These are phyloP conservation scores for Torulaspora gathmanii DNA, from an alignment of 805 yeast species.

Conservation along the genomic window DNA sequence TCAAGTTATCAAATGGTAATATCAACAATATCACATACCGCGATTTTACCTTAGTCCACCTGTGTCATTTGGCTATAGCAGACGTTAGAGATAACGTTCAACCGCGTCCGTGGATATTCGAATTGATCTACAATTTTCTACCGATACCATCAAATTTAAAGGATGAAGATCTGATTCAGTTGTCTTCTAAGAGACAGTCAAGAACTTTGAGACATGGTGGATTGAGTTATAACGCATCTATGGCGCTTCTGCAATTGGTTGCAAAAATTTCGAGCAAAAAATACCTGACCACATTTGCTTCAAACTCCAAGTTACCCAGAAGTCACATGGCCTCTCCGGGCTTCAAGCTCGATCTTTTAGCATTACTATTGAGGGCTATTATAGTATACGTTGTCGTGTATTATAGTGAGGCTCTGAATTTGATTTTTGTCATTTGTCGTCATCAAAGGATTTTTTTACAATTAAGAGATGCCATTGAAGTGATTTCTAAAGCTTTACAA, in stretches of 20 bases:
- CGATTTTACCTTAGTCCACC: slow-evolving; percentile 56
- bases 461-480: slow-evolving; percentile 22
- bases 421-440: slow-evolving; percentile 46
- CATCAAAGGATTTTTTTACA: slow-evolving; percentile 36
- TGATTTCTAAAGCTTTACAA: slow-evolving; percentile 20
- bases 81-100: slow-evolving; percentile 36
- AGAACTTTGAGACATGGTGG: slow-evolving; percentile 34
- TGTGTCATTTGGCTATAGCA: slow-evolving; percentile 41
- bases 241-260: slow-evolving; percentile 41
- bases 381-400: slow-evolving; percentile 48
- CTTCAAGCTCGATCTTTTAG: slow-evolving; percentile 51
- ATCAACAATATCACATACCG: slow-evolving; percentile 49
- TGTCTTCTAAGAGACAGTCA: slow-evolving; percentile 32
- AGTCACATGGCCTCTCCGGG: slow-evolving; percentile 27
- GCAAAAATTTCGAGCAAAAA: slow-evolving; percentile 30
- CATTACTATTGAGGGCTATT: slow-evolving; percentile 54
- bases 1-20: slow-evolving; percentile 39
- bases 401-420: slow-evolving; percentile 50
- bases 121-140: slow-evolving; percentile 57
- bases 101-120: slow-evolving; percentile 46
- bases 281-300: slow-evolving; percentile 25
- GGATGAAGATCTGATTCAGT: slow-evolving; percentile 19
- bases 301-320: slow-evolving; percentile 2
- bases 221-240: slow-evolving; percentile 50
- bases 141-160: slow-evolving; percentile 35